phyloP scores from a whole-genome alignment of 768 basidiomycete species.

The Xanthoconium purpureum region DNA sequence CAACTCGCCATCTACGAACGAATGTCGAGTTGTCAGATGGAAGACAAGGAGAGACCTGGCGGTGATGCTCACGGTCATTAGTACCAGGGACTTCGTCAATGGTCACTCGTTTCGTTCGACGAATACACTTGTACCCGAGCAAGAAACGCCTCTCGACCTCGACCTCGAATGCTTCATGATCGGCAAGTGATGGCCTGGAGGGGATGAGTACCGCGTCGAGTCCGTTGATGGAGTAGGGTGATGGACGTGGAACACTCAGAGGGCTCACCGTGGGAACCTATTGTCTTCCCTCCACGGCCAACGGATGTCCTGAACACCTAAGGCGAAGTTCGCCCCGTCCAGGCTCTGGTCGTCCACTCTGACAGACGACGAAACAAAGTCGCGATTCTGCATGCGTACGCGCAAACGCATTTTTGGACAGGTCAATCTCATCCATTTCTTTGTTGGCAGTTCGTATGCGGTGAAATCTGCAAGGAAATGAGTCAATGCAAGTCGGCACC shows the following conservation, averaged over 20 bases:
- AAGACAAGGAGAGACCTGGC: not conserved
- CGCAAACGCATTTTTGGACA: constrained; percentile 24
- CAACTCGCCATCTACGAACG: constrained; percentile 21
- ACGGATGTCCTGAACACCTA: not conserved
- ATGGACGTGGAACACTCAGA: not conserved
- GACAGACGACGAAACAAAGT: constrained; percentile 18
- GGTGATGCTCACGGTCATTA: constrained; percentile 12
- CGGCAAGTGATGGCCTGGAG: constrained; percentile 13
- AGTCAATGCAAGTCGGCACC: not conserved
- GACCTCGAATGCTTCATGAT: constrained; percentile 20
- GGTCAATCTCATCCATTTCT: constrained; percentile 18
- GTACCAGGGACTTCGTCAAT: constrained; percentile 24
- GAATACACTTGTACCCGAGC: constrained; percentile 23
- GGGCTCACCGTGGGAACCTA: constrained; percentile 16
- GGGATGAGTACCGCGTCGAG: not conserved
- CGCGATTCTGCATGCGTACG: constrained; percentile 5
- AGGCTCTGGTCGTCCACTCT: constrained; percentile 1
- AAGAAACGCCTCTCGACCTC: constrained; percentile 20
- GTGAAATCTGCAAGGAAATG: constrained; percentile 18
- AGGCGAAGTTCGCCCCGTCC: not conserved
- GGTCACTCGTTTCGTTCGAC: constrained; percentile 19
- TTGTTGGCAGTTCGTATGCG: constrained; percentile 22
- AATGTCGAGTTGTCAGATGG: not conserved
- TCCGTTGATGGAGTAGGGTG: not conserved
- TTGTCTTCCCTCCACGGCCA: constrained; percentile 18